These are phyloP conservation scores for Lipomyces yamadae DNA, from an alignment of 805 yeast species.

Conservation along the genomic window DNA sequence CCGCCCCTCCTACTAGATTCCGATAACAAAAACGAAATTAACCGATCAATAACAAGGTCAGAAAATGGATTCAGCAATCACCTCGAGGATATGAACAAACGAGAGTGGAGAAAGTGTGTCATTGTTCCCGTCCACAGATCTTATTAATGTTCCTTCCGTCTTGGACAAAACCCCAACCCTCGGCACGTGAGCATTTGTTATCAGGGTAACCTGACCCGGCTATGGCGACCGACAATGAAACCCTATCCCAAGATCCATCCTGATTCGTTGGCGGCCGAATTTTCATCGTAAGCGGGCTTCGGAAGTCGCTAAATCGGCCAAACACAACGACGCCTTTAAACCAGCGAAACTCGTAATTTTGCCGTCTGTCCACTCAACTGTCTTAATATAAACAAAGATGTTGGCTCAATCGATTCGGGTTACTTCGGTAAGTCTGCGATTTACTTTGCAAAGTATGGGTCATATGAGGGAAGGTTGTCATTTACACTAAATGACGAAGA, in stretches of 20 bases:
- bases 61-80: not conserved
- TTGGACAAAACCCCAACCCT: not conserved
- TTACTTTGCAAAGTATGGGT: not conserved
- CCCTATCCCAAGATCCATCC: slow-evolving; percentile 11
- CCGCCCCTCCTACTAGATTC: not conserved
- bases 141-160: too few relatives aligned
- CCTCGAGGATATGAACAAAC: not conserved
- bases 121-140: too few relatives aligned
- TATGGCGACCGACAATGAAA: not conserved
- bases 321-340: not conserved
- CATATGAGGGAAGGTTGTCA: too few relatives aligned
- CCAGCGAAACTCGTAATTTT: not conserved
- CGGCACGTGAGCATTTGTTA: not conserved
- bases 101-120: not conserved
- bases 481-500: too few relatives aligned
- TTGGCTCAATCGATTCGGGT: slow-evolving; percentile 32
- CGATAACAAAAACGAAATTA: not conserved
- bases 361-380: not conserved
- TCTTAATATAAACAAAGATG: slow-evolving; percentile 20
- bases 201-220: not conserved
- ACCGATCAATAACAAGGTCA: not conserved
- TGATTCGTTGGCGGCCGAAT: slow-evolving; percentile 17
- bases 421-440: slow-evolving; percentile 26
- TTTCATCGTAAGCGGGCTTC: not conserved
- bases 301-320: not conserved